Evolutionary conservation across 805 yeast species (phyloP), one percentile per base, ranked within the genome.

Genomic region (Cyberlindnera saturnus): DNA sequence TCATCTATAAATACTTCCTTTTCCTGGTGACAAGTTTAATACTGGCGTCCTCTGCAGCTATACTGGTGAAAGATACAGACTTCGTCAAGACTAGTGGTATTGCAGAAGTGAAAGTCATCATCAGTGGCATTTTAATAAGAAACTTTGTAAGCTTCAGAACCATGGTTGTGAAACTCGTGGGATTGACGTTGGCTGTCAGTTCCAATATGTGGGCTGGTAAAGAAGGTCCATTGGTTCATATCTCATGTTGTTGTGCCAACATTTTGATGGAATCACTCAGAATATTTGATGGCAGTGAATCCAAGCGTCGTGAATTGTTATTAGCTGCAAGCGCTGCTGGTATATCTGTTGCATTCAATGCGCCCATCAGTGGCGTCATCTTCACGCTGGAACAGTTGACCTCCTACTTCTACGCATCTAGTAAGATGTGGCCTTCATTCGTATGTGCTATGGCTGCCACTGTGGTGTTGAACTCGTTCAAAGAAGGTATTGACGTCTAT

Each of bases 301-400:
- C 86, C 0, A 62, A 71, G 8, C 67, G 74, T 45, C 71, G 96
- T 44, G 91, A 85, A 48, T 55, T 87, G 9, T 58, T 82, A 14
- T 70, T 82, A 16, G 89, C 95, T 1, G 86, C 90, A 0, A 75
- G 86, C 1, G 90, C 95, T 1, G 81, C 90, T 1, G 96, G 96
- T 5, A 82, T 87, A 19, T 78, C 90, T 0, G 86, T 84, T 13
- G 95, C 96, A 0, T 86, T 87, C 62, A 84, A 83, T 47, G 81
- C 95, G 0, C 96, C 96, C 3, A 80, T 88, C 43, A 95, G 95
- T 7, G 96, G 96, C 1, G 93, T 88, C 1, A 60, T 87, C 29
- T 88, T 86, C 60, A 82, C 84, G 5, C 60, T 85, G 16, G 95
- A 87, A 54, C 79, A 78, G 47, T 66, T 82, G 36, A 77, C 82